A percentile compares a stretch with the other conserved stretches of the same genome.
Conservation (phyloP, 371 early-diverging fungal genomes). For the Globomyces sp. region DNA sequence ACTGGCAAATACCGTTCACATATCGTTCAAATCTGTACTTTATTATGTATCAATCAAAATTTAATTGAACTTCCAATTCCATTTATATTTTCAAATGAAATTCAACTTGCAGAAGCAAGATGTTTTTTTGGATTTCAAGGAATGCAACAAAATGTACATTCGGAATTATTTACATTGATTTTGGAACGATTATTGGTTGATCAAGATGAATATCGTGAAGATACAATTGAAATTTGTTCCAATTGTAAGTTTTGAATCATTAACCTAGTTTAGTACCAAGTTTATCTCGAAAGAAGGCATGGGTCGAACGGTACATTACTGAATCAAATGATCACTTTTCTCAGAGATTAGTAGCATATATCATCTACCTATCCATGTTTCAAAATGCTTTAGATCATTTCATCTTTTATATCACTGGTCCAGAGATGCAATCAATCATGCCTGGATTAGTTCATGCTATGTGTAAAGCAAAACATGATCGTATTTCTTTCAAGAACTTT, state of each 20-base stretch:
- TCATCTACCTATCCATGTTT: slow-evolving; percentile 25
- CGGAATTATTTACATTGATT: slow-evolving; percentile 33
- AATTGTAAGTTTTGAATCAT: slow-evolving; percentile 20
- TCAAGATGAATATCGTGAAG: slow-evolving; percentile 22
- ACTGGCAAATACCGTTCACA: slow-evolving; percentile 4
- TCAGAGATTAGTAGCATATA: slow-evolving; percentile 30
- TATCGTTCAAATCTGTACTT: slow-evolving; percentile 17
- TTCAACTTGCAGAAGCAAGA: slow-evolving; percentile 46
- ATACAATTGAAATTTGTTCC: slow-evolving; percentile 17
- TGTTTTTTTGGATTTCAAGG: slow-evolving; percentile 48
- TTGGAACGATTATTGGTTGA: slow-evolving; percentile 25
- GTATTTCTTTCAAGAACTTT: slow-evolving; percentile 9
- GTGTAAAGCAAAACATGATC: neutral
- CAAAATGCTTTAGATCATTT: slow-evolving; percentile 18
- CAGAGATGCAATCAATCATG: slow-evolving; percentile 4
- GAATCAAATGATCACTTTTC: slow-evolving; percentile 27
- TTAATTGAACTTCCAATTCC: slow-evolving; percentile 2
- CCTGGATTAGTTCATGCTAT: slow-evolving; percentile 16
- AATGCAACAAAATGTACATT: slow-evolving; percentile 48
- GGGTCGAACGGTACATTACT: slow-evolving; percentile 37
- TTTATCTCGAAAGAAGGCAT: slow-evolving; percentile 25
- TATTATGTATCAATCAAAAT: slow-evolving; percentile 8
- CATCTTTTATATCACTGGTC: slow-evolving; percentile 26
- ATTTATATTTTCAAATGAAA: slow-evolving; percentile 29
- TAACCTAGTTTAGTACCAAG: slow-evolving; percentile 25